Conservation (phyloP, 2,329 filamentous ascomycete genomes). For the Ascochyta pisi region DNA sequence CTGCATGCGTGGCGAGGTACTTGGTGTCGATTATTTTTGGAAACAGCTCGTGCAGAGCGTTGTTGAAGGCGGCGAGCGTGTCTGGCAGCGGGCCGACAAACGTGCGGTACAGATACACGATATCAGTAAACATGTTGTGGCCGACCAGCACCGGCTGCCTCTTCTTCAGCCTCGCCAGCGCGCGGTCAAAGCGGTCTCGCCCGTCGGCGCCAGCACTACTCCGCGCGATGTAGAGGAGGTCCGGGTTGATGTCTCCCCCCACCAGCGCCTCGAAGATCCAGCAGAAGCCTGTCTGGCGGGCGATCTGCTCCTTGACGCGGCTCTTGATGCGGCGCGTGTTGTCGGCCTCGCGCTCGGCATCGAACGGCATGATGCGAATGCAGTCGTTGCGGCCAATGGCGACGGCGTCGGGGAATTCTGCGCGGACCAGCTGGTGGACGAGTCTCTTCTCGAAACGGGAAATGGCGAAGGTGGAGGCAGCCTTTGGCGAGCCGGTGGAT, state of each 20-base stretch:
- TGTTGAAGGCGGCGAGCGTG: constrained; percentile 61
- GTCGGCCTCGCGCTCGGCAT: constrained; percentile 54
- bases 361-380: constrained; percentile 52
- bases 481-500: constrained; percentile 32
- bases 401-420: constrained; percentile 61
- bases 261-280: constrained; percentile 59
- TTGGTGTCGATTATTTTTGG: constrained; percentile 68
- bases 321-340: constrained; percentile 47
- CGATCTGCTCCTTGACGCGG: constrained; percentile 51
- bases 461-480: constrained; percentile 28
- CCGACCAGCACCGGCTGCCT: constrained; percentile 63
- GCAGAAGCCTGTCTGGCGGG: constrained; percentile 56
- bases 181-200: constrained; percentile 49
- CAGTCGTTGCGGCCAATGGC: constrained; percentile 53
- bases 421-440: constrained; percentile 70
- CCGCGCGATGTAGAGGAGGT: constrained; percentile 47
- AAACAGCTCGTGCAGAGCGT: constrained; percentile 60
- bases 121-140: constrained; percentile 70
- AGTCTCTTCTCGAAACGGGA: constrained; percentile 67
- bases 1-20: constrained; percentile 66
- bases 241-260: constrained; percentile 46
- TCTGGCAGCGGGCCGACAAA: constrained; percentile 66
- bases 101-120: constrained; percentile 68
- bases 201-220: constrained; percentile 40
- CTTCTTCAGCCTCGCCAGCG: constrained; percentile 52